Evolutionary conservation across 2,329 filamentous ascomycete genomes (phyloP).

Genomic region (Alternaria triticimaculans): DNA sequence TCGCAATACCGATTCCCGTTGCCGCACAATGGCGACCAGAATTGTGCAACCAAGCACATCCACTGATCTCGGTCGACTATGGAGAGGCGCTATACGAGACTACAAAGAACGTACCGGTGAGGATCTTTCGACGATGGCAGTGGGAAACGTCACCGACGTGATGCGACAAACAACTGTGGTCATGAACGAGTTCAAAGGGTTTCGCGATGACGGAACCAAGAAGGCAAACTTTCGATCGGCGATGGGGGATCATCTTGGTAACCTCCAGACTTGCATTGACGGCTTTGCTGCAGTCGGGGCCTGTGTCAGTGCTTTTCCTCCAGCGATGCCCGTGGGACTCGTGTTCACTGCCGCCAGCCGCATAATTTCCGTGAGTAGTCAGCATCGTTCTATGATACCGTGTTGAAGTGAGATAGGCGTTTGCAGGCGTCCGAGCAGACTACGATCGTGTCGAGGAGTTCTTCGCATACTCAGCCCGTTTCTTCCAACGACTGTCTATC

Average conservation of each 20-base stretch:
- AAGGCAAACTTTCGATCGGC: neutral
- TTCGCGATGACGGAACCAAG: neutral
- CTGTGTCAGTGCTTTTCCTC: slow-evolving; percentile 26
- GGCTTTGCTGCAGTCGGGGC: slow-evolving; percentile 16
- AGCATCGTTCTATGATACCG: too few species aligned
- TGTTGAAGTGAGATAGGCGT: slow-evolving; percentile 27
- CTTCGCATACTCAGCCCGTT: slow-evolving; percentile 50
- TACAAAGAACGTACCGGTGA: slow-evolving; percentile 16
- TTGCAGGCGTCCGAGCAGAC: slow-evolving; percentile 44
- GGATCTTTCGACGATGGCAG: slow-evolving; percentile 13
- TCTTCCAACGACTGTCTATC: slow-evolving; percentile 45
- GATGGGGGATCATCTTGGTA: slow-evolving; percentile 14
- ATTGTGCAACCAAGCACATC: neutral
- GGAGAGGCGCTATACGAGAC: slow-evolving; percentile 19
- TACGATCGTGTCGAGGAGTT: slow-evolving; percentile 51
- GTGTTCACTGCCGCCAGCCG: slow-evolving; percentile 19
- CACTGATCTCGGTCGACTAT: slow-evolving; percentile 21
- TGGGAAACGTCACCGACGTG: slow-evolving; percentile 7
- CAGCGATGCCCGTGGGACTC: slow-evolving; percentile 23
- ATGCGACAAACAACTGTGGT: neutral
- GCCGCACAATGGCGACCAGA: neutral
- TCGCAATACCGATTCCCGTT: neutral
- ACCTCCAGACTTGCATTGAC: slow-evolving; percentile 22
- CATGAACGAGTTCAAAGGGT: neutral
- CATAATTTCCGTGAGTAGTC: slow-evolving; percentile 8